phyloP scores from a whole-genome alignment of 805 yeast genomes.

The Candida khao-thaluensis region DNA sequence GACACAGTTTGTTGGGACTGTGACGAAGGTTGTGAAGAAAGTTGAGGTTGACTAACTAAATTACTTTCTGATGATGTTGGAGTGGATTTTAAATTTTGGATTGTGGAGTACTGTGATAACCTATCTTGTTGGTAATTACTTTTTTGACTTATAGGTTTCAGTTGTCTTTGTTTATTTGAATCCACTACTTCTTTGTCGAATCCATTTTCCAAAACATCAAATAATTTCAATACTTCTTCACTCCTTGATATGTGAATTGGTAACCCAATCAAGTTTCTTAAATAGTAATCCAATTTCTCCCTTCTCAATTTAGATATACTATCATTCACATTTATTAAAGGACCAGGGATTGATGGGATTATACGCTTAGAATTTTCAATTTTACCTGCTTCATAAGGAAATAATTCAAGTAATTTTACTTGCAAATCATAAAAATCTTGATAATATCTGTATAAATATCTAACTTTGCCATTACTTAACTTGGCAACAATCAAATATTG shows the following conservation, averaged over 20 bases:
- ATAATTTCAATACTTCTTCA: conserved; percentile 65
- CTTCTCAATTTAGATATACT: conserved; percentile 53
- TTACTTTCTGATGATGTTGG: conserved; percentile 26
- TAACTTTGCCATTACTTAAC: conserved; percentile 61
- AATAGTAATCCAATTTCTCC: conserved; percentile 53
- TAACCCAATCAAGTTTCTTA: conserved; percentile 59
- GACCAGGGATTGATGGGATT: conserved; percentile 95
- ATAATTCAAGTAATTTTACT: conserved; percentile 73
- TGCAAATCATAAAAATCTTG: conserved; percentile 96
- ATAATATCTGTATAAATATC: conserved; percentile 82
- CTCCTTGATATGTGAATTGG: conserved; percentile 77
- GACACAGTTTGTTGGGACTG: neutral
- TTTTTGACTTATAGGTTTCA: conserved; percentile 39
- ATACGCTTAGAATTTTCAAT: conserved; percentile 73
- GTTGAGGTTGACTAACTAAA: conserved; percentile 11
- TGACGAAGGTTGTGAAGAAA: neutral
- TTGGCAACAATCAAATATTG: conserved; percentile 78
- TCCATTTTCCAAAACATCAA: conserved; percentile 57
- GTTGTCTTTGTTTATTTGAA: conserved; percentile 20
- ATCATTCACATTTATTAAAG: conserved; percentile 87
- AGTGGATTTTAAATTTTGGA: conserved; percentile 23
- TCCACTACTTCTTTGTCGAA: conserved; percentile 56
- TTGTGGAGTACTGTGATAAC: conserved; percentile 48
- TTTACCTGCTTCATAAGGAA: conserved; percentile 92
- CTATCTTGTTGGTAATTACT: conserved; percentile 51